Base-by-base conservation (phyloP, 306 rosid species). In the Vachellia collinsii region DNA sequence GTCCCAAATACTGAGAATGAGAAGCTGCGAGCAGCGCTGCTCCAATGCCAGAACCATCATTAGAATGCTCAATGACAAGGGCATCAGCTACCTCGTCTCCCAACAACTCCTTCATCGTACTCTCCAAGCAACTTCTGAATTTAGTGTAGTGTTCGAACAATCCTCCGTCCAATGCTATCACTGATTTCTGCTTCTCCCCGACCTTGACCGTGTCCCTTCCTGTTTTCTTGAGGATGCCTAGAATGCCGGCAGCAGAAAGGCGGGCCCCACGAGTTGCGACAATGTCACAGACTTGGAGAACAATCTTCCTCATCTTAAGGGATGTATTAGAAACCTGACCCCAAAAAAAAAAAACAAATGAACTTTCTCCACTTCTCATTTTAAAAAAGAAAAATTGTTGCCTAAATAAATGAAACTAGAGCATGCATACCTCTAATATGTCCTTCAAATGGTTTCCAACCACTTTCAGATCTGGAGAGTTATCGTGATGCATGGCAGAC, bases 21-120 rank as follows among this genome's bases (percentile, higher is more conserved):
- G 99, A 93, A 39, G 99, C 98, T n/a, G 99, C 97, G 20, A 96
- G 85, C 66, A 96, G 93, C 48, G 97, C 92, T 25, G 99, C 99
- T 74, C 99, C 99, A 47, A 93, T 86, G 73, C 99, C 99, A 0
- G 99, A 96, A 61, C 99, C 99, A 50, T 96, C 99, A 3, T 85
- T 93, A 42, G 91, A 90, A 63, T 84, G 98, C 87, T 89, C 90
- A 42, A 92, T 25, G 7, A 85, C 86, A 75, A 93, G 51, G 82
- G 81, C 83, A 44, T 86, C 85, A 3, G 97, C 89, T 14, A 80
- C 91, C 59, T 90, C 87, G 22, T 83, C 97, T 68, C 99, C 99
- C 74, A 96, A 69, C 87, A 96, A 85, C 79, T 93, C 99, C 69
- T 88, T 85, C 46, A 96, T 84, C 64, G 99, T 74, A 77, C 85